Evolutionary conservation across 768 basidiomycete species (phyloP).

Genomic region (Leccinellum rugosiceps): DNA sequence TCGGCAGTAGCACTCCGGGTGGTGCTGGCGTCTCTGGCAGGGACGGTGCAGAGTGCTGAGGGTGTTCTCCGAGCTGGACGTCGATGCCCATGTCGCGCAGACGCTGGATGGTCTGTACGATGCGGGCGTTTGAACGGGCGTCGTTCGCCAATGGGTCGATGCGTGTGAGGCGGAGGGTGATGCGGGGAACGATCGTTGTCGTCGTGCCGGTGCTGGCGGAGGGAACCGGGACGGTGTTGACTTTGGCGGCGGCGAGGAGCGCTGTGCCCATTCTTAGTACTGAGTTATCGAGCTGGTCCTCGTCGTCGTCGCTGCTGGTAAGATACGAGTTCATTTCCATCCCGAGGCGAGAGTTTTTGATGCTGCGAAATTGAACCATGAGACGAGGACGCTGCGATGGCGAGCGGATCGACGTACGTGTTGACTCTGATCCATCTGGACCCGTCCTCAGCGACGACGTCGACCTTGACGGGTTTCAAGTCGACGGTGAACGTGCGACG

Average conservation of each 20-base stretch:
- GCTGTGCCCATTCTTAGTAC: conserved; percentile 67
- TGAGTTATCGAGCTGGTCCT: conserved; percentile 66
- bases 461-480: conserved; percentile 56
- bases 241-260: conserved; percentile 60
- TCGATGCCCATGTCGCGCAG: conserved; percentile 62
- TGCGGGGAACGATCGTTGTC: not conserved
- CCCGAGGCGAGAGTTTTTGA: conserved; percentile 71
- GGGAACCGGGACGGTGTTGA: conserved; percentile 43
- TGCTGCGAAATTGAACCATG: conserved; percentile 41
- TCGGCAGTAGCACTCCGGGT: too few species aligned
- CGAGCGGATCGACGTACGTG: conserved; percentile 69
- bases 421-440: conserved; percentile 81
- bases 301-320: conserved; percentile 51
- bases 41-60: conserved; percentile 12
- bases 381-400: not conserved
- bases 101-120: conserved; percentile 52
- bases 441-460: conserved; percentile 75
- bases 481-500: conserved; percentile 48
- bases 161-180: conserved; percentile 70
- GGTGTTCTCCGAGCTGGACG: conserved; percentile 63
- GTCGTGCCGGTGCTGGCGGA: not conserved
- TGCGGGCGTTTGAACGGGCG: conserved; percentile 48
- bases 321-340: conserved; percentile 82
- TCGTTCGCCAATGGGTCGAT: conserved; percentile 42
- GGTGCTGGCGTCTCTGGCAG: too few species aligned